Evolutionary conservation across 192 early-diverging fungal species (phyloP), one percentile per base, ranked within the genome.

Genomic region (Rhizoclosmatium sp.): DNA sequence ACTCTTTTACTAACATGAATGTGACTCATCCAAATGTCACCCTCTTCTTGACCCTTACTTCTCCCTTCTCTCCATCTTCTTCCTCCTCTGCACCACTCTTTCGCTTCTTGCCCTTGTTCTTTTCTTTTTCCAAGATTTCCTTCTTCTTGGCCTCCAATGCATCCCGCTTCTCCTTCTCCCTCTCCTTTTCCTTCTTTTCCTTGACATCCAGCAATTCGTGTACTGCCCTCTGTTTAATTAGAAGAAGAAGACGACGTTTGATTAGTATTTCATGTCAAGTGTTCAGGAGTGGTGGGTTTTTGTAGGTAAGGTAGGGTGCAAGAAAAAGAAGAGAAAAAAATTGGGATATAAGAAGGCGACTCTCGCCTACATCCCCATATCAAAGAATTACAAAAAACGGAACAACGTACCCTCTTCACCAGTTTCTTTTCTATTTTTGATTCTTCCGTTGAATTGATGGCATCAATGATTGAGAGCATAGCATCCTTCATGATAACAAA

Each of bases 401-500:
- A 70, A 23, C 47, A 12, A 75, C 12, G 5, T 39, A 76, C 75
- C 75, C 75, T 45, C 49, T 76, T 76, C 31, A 39, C 75, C 9
- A 76, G 64, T 47, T 76, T 76, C 48, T 49, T 65, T 56, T 51
- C 75, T 39, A 76, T 76, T 58, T 76, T 76, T n/a, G 49, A 19
- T 54, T 76, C 75, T 56, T 76, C 75, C 3, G 60, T 47, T 41
- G 61, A 46, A 44, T 76, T 76, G 75, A 76, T 76, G 48, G 12
- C 10, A 61, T 76, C 54, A 48, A 76, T 76, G 49, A 76, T 65
- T 10, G 75, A 66, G 4, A 76, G 64, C 75, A 76, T 76, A 44
- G 65, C 75, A 19, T 61, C 54, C 75, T 76, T 9, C 60, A 47
- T 7, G 0, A 31, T 31, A 31, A 31, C 31, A 31, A 31, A 31